These are phyloP conservation scores for Alternaria consortialis DNA, from an alignment of 2,329 filamentous ascomycete genomes.

Conservation along the genomic window DNA sequence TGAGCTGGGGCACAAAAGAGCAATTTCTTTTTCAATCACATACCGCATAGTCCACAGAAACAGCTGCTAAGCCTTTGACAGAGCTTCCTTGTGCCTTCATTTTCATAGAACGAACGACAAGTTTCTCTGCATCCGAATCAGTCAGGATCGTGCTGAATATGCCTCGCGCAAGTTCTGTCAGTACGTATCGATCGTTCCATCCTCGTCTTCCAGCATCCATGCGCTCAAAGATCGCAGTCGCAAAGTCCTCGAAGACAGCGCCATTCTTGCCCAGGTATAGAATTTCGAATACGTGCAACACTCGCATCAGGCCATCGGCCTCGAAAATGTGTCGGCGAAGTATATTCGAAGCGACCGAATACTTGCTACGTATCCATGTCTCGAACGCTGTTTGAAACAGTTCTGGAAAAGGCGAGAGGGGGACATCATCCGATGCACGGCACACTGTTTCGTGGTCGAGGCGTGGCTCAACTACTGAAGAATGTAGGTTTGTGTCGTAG, in stretches of 20 bases:
- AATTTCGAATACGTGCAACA: conserved; percentile 72
- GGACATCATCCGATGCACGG: conserved; percentile 52
- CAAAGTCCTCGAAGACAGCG: conserved; percentile 70
- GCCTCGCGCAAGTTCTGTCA: conserved; percentile 80
- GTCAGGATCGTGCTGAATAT: conserved; percentile 65
- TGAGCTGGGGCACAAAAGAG: background rate
- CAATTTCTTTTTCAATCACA: conserved; percentile 50
- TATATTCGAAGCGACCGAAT: conserved; percentile 72
- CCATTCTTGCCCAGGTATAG: conserved; percentile 84
- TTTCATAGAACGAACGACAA: conserved; percentile 66
- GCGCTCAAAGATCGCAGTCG: conserved; percentile 75
- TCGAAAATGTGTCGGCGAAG: conserved; percentile 73
- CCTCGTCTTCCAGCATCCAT: conserved; percentile 67
- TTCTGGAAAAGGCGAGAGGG: conserved; percentile 74
- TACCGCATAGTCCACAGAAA: conserved; percentile 75
- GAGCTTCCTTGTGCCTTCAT: conserved; percentile 63
- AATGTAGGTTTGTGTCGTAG: conserved; percentile 45
- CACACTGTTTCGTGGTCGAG: conserved; percentile 69
- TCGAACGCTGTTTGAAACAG: conserved; percentile 76
- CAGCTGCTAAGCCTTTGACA: conserved; percentile 68
- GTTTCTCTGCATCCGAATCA: conserved; percentile 66
- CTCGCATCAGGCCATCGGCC: conserved; percentile 71
- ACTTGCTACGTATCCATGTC: conserved; percentile 78
- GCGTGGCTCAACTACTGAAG: conserved; percentile 31
- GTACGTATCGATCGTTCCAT: conserved; percentile 84